Conservation (phyloP, 371 early-diverging fungal genomes). For the Apophysomyces elegans region DNA sequence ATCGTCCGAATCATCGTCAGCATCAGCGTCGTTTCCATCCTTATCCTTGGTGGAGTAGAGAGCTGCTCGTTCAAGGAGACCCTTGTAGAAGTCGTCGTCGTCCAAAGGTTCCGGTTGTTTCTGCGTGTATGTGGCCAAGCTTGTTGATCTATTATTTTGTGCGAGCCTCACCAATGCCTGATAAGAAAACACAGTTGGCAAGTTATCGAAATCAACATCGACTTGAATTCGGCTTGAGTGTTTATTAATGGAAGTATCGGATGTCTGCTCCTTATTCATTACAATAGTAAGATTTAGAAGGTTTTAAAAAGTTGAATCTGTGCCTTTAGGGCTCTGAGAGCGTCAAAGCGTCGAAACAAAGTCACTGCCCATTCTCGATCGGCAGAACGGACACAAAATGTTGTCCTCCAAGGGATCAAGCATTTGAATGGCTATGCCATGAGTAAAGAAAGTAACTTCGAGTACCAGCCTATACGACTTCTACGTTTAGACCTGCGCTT, state of each 20-base stretch:
- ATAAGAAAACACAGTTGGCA: conserved; percentile 26
- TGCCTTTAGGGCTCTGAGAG: no score
- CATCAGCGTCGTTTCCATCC: conserved; percentile 22
- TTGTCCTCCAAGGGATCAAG: no score
- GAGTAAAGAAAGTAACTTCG: no score
- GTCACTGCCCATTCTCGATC: no score
- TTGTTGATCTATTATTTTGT: background rate
- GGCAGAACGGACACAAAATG: no score
- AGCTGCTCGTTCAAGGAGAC: conserved; percentile 18
- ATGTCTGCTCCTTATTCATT: no score
- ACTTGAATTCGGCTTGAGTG: conserved; percentile 14
- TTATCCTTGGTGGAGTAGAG: conserved; percentile 15
- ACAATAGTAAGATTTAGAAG: no score
- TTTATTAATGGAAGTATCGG: background rate
- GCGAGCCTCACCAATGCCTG: conserved; percentile 17
- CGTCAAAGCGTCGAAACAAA: no score
- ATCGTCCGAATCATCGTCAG: conserved; percentile 13
- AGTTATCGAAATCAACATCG: conserved; percentile 14
- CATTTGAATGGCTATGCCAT: no score
- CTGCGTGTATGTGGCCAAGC: background rate
- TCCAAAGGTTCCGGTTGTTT: background rate
- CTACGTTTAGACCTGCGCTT: no score
- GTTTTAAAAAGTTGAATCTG: no score
- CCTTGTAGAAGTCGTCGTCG: conserved; percentile 18
- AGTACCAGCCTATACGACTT: no score